Base-by-base conservation (phyloP, 1,139 yeast species). In the Yamadazyma dendronema region DNA sequence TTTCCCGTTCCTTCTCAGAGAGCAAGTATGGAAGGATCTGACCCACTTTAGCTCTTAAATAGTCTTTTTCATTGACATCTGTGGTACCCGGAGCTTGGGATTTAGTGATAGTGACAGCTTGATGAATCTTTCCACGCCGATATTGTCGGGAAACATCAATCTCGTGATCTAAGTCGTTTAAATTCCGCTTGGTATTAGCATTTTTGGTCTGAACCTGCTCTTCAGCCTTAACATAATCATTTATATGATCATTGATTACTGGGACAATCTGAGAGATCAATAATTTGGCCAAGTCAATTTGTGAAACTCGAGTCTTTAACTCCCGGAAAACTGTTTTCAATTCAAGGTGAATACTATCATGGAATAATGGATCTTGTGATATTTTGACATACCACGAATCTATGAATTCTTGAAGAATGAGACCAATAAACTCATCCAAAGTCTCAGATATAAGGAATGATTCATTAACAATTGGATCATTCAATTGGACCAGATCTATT, bases 201-300 rank as follows among this genome's bases (percentile, higher is more conserved):
- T 37, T 35, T 28, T 47, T 47, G 2, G 42, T 32, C 17, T 39
- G 44, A 0, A 72, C 70, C 0, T 59, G 39, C 13, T 72, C 78
- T 37, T 76, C 81, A 0, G 95, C 87, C 5, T 56, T 51, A 2
- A 73, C 61, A 51, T 72, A 85, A 9, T 67, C 65, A 6, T 66
- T 61, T 42, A 83, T 74, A 54, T 89, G 96, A 13, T 74, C 78
- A 2, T 86, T 81, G 2, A 88, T 17, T 1, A 81, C 52, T 0
- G 96, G 96, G 4, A 86, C 41, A 0, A 86, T 35, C 33, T 71
- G 72, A 13, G 79, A 61, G 1, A 86, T 81, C 3, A 84, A 44
- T 24, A 87, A 51, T 32, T 72, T 72, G 0, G 89, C 72, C 36
- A 77, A 61, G 50, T 87, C 88, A 1, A 80, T 46, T 0, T 53